A percentile compares a stretch with the other conserved stretches of the same genome.
Conservation (phyloP, 305 asterid genomes). For the Fraxinus paxiana region DNA sequence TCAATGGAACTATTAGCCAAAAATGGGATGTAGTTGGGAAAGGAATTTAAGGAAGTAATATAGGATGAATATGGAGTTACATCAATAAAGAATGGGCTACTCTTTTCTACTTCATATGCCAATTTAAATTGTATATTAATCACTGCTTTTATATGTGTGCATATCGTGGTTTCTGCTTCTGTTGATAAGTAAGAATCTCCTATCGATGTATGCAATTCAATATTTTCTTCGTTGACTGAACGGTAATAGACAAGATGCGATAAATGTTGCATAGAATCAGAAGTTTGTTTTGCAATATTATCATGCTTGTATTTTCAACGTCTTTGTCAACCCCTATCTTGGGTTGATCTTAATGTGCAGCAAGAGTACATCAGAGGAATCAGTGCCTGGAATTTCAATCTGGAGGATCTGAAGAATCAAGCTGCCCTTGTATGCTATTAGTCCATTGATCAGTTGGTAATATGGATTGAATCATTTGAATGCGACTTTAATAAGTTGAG, state of each 20-base stretch:
- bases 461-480: conserved; percentile 6
- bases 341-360: conserved; percentile 44
- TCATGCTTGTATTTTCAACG: conserved; percentile 5
- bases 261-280: background rate
- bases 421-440: conserved; percentile 74
- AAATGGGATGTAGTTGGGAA: background rate
- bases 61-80: background rate
- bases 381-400: conserved; percentile 94
- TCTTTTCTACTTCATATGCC: background rate
- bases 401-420: conserved; percentile 89
- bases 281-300: conserved; percentile 1
- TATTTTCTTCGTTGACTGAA: background rate
- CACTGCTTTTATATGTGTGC: background rate
- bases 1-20: background rate
- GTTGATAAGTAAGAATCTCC: conserved; percentile 8
- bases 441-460: conserved; percentile 23
- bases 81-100: background rate
- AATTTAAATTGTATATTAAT: background rate
- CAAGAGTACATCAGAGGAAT: conserved; percentile 95
- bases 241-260: background rate
- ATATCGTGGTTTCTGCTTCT: background rate
- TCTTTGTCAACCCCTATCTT: conserved; percentile 1
- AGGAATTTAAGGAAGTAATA: background rate
- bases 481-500: conserved; percentile 11
- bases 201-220: conserved; percentile 1